phyloP scores from a whole-genome alignment of 2,329 filamentous ascomycete genomes.

The Fusarium sp. region DNA sequence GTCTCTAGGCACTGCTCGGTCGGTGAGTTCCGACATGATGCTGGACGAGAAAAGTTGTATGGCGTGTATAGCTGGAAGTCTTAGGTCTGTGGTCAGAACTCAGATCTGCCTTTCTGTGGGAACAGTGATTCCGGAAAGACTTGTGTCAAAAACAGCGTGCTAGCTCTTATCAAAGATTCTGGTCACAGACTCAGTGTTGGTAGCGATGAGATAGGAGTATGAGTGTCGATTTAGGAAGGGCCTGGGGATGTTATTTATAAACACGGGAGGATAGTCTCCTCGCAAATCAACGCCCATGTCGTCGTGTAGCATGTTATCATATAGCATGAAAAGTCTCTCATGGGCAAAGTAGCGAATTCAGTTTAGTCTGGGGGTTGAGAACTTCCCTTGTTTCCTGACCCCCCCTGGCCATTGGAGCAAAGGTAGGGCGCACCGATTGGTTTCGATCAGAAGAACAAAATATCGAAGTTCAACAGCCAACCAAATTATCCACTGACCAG shows the following conservation, averaged over 20 bases:
- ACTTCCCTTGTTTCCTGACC: too few relatives aligned
- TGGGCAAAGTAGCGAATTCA: background rate
- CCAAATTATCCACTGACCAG: too few relatives aligned
- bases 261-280: background rate
- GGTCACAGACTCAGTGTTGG: background rate
- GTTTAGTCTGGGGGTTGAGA: too few relatives aligned
- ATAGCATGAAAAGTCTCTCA: too few relatives aligned
- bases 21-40: background rate
- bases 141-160: background rate
- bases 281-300: background rate
- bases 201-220: too few relatives aligned
- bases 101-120: background rate
- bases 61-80: too few relatives aligned
- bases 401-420: too few relatives aligned
- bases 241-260: background rate
- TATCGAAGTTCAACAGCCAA: too few relatives aligned
- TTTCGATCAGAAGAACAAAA: too few relatives aligned
- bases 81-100: background rate
- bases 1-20: background rate
- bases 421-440: too few relatives aligned
- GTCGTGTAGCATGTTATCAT: background rate
- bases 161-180: background rate
- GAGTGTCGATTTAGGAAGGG: background rate
- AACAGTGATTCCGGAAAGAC: background rate
- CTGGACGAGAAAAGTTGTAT: background rate